These are phyloP conservation scores for Endotrypanum monterogeii DNA, from an alignment of 208 protist species.

Conservation along the genomic window DNA sequence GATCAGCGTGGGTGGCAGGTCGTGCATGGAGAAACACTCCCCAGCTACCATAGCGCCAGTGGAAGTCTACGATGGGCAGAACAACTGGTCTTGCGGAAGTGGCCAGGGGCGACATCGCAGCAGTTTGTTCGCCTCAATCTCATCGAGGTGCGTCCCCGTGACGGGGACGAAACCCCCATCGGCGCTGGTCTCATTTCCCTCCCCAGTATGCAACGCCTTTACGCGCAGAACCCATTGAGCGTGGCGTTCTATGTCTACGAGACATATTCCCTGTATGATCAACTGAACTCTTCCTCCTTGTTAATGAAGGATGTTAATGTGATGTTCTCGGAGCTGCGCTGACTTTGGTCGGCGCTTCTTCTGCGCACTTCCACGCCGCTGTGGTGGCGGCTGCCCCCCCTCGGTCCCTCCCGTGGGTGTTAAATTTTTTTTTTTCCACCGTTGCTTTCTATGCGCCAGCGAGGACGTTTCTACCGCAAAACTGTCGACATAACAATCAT, in stretches of 20 bases:
- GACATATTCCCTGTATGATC: constrained; percentile 89
- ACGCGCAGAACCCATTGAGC: constrained; percentile 57
- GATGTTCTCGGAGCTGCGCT: constrained; percentile 73
- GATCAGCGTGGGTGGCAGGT: constrained; percentile 88
- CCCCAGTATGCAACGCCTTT: constrained; percentile 59
- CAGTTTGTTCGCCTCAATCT: constrained; percentile 91
- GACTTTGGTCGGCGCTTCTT: neutral
- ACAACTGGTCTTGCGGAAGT: constrained; percentile 83
- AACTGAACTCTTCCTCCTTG: constrained; percentile 77
- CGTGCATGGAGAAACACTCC: constrained; percentile 75
- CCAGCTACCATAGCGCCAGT: constrained; percentile 86
- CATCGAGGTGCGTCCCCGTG: constrained; percentile 76
- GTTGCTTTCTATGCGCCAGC: neutral
- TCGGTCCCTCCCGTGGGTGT: too few species aligned
- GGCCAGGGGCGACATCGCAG: constrained; percentile 73
- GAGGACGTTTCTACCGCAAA: neutral
- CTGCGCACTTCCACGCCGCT: neutral
- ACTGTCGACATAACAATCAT: neutral
- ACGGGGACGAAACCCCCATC: constrained; percentile 88
- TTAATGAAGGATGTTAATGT: constrained; percentile 86
- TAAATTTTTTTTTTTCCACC: neutral
- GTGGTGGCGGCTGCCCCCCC: too few species aligned
- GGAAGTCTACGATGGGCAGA: constrained; percentile 84
- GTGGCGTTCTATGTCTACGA: constrained; percentile 92
- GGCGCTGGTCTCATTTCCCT: constrained; percentile 85